Conservation (phyloP, 768 basidiomycete species). For the Lactarius hatsudake region DNA sequence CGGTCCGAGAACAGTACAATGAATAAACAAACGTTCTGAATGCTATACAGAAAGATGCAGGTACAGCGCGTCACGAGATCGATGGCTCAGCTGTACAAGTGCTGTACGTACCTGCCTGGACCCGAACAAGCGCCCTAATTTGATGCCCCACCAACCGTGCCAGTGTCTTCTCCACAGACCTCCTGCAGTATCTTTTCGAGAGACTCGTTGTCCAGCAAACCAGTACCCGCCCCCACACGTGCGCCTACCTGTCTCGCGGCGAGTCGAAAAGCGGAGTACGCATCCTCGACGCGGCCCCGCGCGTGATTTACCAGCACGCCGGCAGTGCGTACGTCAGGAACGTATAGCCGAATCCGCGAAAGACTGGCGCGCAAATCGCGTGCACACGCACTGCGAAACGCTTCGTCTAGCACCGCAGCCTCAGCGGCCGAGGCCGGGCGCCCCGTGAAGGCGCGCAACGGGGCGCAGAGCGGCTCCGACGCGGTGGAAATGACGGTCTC, state of each 20-base stretch:
- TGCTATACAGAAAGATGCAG: no score
- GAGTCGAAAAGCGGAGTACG: slow-evolving; percentile 72
- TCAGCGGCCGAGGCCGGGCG: slow-evolving; percentile 55
- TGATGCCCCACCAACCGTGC: neutral
- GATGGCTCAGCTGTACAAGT: no score
- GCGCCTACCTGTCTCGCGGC: slow-evolving; percentile 50
- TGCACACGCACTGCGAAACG: slow-evolving; percentile 55
- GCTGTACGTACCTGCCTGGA: no score
- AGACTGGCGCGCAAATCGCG: slow-evolving; percentile 55
- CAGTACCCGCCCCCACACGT: slow-evolving; percentile 33
- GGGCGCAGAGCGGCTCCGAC: slow-evolving; percentile 52
- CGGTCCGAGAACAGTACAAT: no score
- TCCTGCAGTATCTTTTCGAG: slow-evolving; percentile 33
- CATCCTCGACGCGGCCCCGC: slow-evolving; percentile 68
- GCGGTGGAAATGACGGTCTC: slow-evolving; percentile 76
- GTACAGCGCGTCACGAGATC: no score
- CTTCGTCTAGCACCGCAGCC: slow-evolving; percentile 46
- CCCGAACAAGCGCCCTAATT: no score
- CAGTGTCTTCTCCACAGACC: slow-evolving; percentile 13
- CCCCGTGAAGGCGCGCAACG: slow-evolving; percentile 63
- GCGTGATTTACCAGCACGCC: slow-evolving; percentile 75
- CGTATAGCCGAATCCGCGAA: slow-evolving; percentile 65
- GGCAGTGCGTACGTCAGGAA: slow-evolving; percentile 78
- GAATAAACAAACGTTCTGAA: no score
- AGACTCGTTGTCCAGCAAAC: slow-evolving; percentile 36